Base-by-base conservation (phyloP, 2,329 filamentous ascomycete species). In the Pseudocercospora vitis region DNA sequence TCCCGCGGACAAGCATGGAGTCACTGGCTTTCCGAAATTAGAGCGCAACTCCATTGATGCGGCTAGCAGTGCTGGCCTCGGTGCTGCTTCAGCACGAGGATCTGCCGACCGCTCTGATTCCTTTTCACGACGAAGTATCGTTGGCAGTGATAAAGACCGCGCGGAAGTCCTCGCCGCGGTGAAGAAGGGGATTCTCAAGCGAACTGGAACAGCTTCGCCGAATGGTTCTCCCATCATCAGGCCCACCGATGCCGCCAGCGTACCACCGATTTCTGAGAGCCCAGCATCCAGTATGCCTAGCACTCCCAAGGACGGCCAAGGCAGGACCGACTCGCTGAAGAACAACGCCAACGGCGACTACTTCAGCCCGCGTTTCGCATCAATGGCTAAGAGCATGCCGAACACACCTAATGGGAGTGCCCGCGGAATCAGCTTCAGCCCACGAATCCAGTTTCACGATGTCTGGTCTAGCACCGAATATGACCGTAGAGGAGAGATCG, bases 381-480 rank as follows among this genome's bases (percentile, higher is more conserved):
- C 83, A 35, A 88, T 91, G 64, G 85, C 85, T 8, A 90, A 89
- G 75, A 95, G 89, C 70, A 83, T 88, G 14, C 90, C 90, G 12
- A 83, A 81, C 54, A 95, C 91, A 3, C 90, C 91, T 1, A 83
- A 87, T 46, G 83, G 84, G 16, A 73, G 74, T n/a, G 68, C 83
- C 0, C 78, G 79, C 57, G 82, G 79, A 65, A 85, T 86, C 62
- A 78, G 75, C 56, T 99, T 97, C 73, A 97, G 91, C 67, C 92
- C 92, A 42, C 85, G 92, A 33, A 90, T 97, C 48, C 85, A 96
- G 59, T 97, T 96, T 70, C 85, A 96, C 70, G 94, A 99, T 68
- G 97, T 91, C 6, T 99, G 91, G 91, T 91, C 91, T 2, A 89
- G 87, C 68, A 87, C 88, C 65, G 94, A 99, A 71, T 99, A 99